Base-by-base conservation (phyloP, 1,284 basidiomycete species). In the Trametes pubescens region DNA sequence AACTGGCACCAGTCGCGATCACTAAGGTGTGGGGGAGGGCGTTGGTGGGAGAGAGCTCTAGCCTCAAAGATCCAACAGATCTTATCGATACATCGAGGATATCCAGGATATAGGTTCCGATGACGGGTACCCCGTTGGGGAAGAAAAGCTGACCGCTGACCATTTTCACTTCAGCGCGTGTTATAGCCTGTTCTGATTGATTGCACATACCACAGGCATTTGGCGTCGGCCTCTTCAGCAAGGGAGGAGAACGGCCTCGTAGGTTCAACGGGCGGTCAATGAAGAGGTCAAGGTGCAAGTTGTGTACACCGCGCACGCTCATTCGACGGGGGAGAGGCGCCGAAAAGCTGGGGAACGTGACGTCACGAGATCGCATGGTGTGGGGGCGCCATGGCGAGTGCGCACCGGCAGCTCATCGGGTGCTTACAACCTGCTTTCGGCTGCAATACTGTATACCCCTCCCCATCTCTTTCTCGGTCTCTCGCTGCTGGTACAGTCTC, bases 321-420 rank as follows among this genome's bases (percentile, higher is more conserved):
- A 34, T n/a, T 29, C 34, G 34, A 52, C 16, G 21, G 14, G n/a
- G n/a, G 32, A 38, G 46, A 56, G 35, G 37, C 59, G 59, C 51
- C 24, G 37, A 29, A 32, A 51, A 22, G 29, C 9, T n/a, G 44
- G 32, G 32, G 32, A 32, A 46, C 21, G 46, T 67, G 66, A 65
- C 66, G 66, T 68, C 64, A 68, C 66, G 66, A 37, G 66, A 68
- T 57, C 59, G 11, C 2, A 40, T 16, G 55, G 18, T 29, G 46
- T 22, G 29, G 49, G 55, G 55, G 34, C 21, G 46, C 55, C 46
- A 14, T 13, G 11, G 13, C 22, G 35, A 38, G 47, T 32, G 47
- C 10, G 47, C 18, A 9, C 34, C 16, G 44, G 8, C 14, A 7
- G 3, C 40, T 16, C 44, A 47, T 32, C 29, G 29, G 29, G 29